Evolutionary conservation across 176 grass and related monocot genomes (phyloP).

Genomic region (Aechmea fasciata): DNA sequence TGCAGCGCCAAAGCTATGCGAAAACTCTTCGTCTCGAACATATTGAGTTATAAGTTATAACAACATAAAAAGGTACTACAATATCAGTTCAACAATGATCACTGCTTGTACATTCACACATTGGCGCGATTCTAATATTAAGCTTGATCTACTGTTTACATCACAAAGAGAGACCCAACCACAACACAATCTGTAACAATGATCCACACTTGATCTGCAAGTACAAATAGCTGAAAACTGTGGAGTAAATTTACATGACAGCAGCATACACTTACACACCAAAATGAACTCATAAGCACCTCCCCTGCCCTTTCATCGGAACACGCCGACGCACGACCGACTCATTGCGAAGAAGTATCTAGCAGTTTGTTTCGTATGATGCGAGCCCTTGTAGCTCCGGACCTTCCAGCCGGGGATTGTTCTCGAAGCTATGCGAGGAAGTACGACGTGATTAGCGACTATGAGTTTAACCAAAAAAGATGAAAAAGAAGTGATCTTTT

Average conservation of each 20-base stretch:
- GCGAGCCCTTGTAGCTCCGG: constrained; percentile 87
- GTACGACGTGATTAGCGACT: neutral
- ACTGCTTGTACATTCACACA: neutral
- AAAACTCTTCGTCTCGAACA: too few species aligned
- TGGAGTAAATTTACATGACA: neutral
- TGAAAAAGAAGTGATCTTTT: too few species aligned
- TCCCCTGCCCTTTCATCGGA: neutral
- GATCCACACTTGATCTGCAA: neutral
- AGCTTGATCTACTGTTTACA: neutral
- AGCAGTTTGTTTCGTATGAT: constrained; percentile 95
- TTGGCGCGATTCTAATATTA: neutral
- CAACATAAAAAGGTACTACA: too few species aligned
- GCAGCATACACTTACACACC: neutral
- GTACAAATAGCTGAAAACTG: neutral
- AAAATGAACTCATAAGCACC: neutral
- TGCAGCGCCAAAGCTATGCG: too few species aligned
- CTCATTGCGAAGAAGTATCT: constrained; percentile 20
- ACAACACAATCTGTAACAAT: neutral
- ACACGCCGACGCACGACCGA: neutral
- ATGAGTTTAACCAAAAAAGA: neutral
- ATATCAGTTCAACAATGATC: too few species aligned
- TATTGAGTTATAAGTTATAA: too few species aligned
- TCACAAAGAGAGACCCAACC: neutral
- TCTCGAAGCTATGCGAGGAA: constrained; percentile 63
- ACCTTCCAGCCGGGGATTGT: constrained; percentile 85